These are phyloP conservation scores for Magnolia sinica DNA, from an alignment of 164 flowering plant species.

Conservation along the genomic window DNA sequence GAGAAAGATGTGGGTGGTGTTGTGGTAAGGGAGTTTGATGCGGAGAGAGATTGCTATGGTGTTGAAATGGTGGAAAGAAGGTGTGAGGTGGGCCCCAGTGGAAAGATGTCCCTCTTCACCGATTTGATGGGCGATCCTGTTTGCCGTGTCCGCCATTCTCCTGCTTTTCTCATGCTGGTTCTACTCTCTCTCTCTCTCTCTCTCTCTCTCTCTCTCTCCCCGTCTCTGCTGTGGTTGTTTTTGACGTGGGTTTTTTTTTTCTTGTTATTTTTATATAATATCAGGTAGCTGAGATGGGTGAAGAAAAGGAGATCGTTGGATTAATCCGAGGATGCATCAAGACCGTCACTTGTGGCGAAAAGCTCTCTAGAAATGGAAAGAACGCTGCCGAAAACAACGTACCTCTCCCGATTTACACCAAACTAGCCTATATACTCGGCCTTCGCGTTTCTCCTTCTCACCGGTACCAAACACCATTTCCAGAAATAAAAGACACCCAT, in stretches of 20 bases:
- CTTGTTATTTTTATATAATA: not conserved
- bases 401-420: constrained; percentile 63
- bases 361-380: constrained; percentile 36
- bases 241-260: not conserved
- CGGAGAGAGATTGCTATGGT: constrained; percentile 37
- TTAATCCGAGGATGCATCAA: constrained; percentile 90
- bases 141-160: constrained; percentile 88
- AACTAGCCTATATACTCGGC: constrained; percentile 84
- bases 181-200: not conserved
- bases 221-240: not conserved
- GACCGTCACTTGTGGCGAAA: constrained; percentile 82
- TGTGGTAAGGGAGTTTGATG: constrained; percentile 65
- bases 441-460: constrained; percentile 91
- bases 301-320: constrained; percentile 62
- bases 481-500: not conserved
- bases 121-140: constrained; percentile 92
- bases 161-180: constrained; percentile 86
- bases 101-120: constrained; percentile 71
- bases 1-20: constrained; percentile 14
- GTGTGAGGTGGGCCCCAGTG: constrained; percentile 82
- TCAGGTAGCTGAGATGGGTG: constrained; percentile 62
- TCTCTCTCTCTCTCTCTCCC: not conserved
- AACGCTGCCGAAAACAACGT: constrained; percentile 9
- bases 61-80: constrained; percentile 73
- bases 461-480: constrained; percentile 35